phyloP scores from a whole-genome alignment of 495 filamentous ascomycete species.

The Collariella sp. region DNA sequence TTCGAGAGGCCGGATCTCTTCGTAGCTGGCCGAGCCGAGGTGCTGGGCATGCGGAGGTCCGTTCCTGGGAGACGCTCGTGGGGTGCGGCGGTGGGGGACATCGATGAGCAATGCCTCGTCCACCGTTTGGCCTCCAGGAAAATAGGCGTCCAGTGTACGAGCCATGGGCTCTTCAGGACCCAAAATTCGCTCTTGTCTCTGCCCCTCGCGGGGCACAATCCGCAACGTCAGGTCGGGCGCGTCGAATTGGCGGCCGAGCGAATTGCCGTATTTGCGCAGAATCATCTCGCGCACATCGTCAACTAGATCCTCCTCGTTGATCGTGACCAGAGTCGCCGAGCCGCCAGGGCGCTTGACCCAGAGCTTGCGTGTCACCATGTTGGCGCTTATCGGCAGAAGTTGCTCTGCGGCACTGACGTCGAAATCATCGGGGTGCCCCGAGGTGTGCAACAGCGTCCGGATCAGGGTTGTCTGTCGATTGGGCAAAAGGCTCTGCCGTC shows the following conservation, averaged over 20 bases:
- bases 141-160: constrained; percentile 73
- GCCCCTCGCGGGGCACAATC: constrained; percentile 81
- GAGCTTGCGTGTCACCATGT: constrained; percentile 69
- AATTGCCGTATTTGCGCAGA: constrained; percentile 86
- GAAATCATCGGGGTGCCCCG: constrained; percentile 26
- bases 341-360: constrained; percentile 85
- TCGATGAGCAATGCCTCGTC: constrained; percentile 91
- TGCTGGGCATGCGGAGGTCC: constrained; percentile 39
- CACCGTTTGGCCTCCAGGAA: constrained; percentile 77
- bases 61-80: constrained; percentile 64
- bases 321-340: constrained; percentile 79
- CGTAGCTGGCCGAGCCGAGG: constrained; percentile 45
- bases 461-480: constrained; percentile 40
- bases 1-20: constrained; percentile 61
- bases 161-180: constrained; percentile 82
- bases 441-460: constrained; percentile 37
- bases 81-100: constrained; percentile 70
- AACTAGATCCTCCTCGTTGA: constrained; percentile 81
- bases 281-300: constrained; percentile 94
- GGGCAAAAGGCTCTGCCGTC: constrained; percentile 42
- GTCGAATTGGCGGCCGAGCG: constrained; percentile 79
- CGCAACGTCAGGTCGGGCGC: constrained; percentile 77
- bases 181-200: constrained; percentile 62
- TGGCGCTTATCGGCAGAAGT: constrained; percentile 33
- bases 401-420: constrained; percentile 23